Base-by-base conservation (phyloP, 108 stramenopile genomes). In the Fistulifera solaris region DNA sequence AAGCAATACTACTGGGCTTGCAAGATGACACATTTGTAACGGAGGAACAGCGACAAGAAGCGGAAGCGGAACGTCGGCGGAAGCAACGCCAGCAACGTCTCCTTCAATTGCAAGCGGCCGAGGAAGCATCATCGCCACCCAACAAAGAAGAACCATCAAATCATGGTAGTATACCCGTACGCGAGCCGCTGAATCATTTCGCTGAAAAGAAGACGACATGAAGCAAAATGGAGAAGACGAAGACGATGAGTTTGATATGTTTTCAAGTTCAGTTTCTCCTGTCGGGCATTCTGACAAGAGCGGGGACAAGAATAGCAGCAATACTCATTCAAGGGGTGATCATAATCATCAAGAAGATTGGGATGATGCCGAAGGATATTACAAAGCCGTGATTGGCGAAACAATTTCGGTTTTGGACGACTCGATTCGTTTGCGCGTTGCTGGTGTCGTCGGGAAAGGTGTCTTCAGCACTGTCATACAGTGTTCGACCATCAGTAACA, bases 311-410 rank as follows among this genome's bases (percentile, higher is more conserved):
- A 21, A 45, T 8, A 45, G 7, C 1, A 10, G 2, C 17, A 0
- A 40, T 27, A 47, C 23, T 6, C 26, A 60, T 52, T 13, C 50
- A 35, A 64, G 23, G 18, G 26, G 15, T 24, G 56, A 45, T 45
- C 44, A 8, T 21, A 6, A 83, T 22, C 62, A 65, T 18, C 81
- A 80, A 54, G 66, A 65, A 21, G 83, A 97, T 62, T 97, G 89
- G 73, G 94, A 96, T 54, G 98, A 99, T 61, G 66, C 59, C 15
- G 98, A 99, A 65, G 98, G 98, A n/a, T 99, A 99, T 66, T 99
- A 97, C 75, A 90, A 80, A 58, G 88, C 94, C 7, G 61, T 66
- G 24, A 93, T 95, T 54, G 94, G 92, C 44, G 89, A 92, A 67
- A 57, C 71, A 15, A 77, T 91, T 8, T 45, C 44, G 19, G 44